A percentile compares a stretch with the other conserved stretches of the same genome.
These are phyloP conservation scores for Triticum aestivum DNA, from an alignment of 176 grass and related monocot species.

Conservation along the genomic window IWGSC_CS_RefSeq_v2.1 NC_057814.1:46805753-46806252, in stretches of 20 bases:
- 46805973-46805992: not conserved
- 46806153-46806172: conserved; percentile 71
- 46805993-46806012: not conserved
- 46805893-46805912: no score
- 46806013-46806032: not conserved
- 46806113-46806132: no score
- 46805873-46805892: no score
- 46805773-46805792: not conserved
- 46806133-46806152: not conserved
- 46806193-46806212: conserved; percentile 45
- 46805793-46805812: no score
- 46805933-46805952: not conserved
- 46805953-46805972: not conserved
- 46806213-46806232: conserved; percentile 31
- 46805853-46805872: no score
- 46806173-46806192: conserved; percentile 78
- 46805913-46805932: not conserved
- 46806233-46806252: conserved; percentile 16
- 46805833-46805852: not conserved
- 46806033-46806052: not conserved
- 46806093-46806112: no score
- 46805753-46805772: not conserved
- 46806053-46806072: not conserved
- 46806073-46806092: no score
- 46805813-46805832: no score